phyloP scores from a whole-genome alignment of 1,284 basidiomycete genomes.

The Porogramme epimiltina region DNA sequence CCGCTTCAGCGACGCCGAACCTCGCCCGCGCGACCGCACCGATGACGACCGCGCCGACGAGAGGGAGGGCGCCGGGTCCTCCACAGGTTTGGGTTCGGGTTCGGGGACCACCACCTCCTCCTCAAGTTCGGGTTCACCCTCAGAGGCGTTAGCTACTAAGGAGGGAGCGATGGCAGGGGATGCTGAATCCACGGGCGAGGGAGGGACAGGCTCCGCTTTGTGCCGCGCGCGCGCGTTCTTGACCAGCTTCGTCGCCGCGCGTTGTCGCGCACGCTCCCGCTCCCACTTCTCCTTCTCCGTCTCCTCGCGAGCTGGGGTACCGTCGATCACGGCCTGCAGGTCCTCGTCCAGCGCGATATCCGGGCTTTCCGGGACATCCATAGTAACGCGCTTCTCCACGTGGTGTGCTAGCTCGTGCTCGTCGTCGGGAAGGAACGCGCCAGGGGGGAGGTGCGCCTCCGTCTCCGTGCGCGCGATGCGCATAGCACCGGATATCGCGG shows the following conservation, averaged over 20 bases:
- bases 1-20: conserved; percentile 30
- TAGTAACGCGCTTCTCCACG: conserved; percentile 3
- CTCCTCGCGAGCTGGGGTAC: background rate
- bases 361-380: too few species aligned
- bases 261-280: background rate
- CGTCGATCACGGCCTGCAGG: background rate
- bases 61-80: conserved; percentile 9
- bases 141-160: too few species aligned
- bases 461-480: conserved; percentile 18
- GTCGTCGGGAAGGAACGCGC: conserved; percentile 36
- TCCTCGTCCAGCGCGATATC: too few species aligned
- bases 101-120: background rate
- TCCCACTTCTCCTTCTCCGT: background rate
- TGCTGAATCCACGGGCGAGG: too few species aligned
- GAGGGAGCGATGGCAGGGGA: too few species aligned
- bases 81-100: conserved; percentile 6
- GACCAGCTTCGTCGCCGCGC: background rate
- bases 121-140: background rate
- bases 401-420: conserved; percentile 23
- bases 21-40: conserved; percentile 22
- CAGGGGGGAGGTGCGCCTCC: conserved; percentile 37
- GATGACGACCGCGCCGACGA: conserved; percentile 17
- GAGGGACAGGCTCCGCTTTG: too few species aligned
- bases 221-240: background rate
- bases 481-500: background rate